Evolutionary conservation across 140 eudicot genomes (phyloP).

Genomic region (Ambrosia hybrid): DNA sequence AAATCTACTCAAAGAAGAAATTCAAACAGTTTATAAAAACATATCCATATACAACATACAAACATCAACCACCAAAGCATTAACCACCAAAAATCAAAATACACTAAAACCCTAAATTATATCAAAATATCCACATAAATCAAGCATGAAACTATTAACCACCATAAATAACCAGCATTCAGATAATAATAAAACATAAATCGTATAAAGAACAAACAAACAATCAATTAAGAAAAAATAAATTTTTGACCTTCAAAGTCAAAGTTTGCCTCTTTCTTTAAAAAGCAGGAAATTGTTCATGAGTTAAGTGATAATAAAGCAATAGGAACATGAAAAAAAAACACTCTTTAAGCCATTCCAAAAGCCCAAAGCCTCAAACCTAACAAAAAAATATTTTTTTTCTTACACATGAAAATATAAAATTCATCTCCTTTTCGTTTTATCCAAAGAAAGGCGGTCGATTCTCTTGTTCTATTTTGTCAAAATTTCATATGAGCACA

Average conservation of each 20-base stretch:
- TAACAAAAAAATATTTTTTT: neutral
- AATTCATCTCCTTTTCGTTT: neutral
- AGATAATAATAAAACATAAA: neutral
- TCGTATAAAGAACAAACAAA: neutral
- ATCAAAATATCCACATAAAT: neutral
- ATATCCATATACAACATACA: neutral
- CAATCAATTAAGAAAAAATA: neutral
- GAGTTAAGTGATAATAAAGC: neutral
- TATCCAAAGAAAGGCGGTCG: neutral
- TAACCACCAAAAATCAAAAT: neutral
- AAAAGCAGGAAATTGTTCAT: neutral
- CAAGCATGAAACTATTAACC: neutral
- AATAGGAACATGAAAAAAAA: constrained; percentile 11
- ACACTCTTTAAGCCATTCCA: neutral
- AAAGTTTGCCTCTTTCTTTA: constrained; percentile 20
- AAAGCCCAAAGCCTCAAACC: neutral
- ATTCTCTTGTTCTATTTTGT: too few relatives aligned
- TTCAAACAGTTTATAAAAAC: neutral
- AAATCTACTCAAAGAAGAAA: neutral
- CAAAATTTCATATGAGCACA: too few relatives aligned
- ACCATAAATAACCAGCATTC: neutral
- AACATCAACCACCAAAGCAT: neutral
- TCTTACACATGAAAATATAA: neutral
- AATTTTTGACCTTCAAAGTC: constrained; percentile 11
- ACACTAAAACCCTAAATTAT: neutral